Base-by-base conservation (phyloP, 2,329 filamentous ascomycete genomes). In the Ophiobolus disseminans region DNA sequence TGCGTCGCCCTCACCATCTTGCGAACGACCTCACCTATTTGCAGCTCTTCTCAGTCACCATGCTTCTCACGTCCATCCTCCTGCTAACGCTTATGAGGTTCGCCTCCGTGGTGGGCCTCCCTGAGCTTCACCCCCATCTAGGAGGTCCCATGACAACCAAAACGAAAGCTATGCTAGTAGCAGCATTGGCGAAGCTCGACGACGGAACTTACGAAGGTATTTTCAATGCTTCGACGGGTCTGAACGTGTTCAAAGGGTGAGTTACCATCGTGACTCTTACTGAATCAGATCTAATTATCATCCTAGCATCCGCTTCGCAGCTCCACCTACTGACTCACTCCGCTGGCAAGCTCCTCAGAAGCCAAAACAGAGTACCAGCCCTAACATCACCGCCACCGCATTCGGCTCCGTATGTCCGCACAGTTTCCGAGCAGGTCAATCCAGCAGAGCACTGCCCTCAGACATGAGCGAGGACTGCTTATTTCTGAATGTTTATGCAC, bases 401-500 rank as follows among this genome's bases (percentile, higher is more conserved):
- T 49, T 48, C 36, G 45, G 50, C 16, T 13, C 53, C 10, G n/a
- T 32, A 25, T 57, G 53, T 17, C 40, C 31, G 17, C 53, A 57
- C 30, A 34, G 7, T 21, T 20, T 19, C 25, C 6, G 35, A 23
- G 32, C 21, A 5, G 40, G 20, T 26, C 10, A n/a, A 4, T 36
- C 28, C 17, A 30, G 25, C 2, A 7, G n/a, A 5, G 7, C 13
- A 2, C 21, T 25, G 2, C 32, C 40, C 10, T 36, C 50, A 19
- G 42, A 42, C 23, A 41, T 40, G 20, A 36, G 23, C 22, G 66
- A 75, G 49, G 71, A 74, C 40, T 75, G 71, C 46, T 53, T 75
- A 6, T 75, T 72, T 32, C 50, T 73, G 14, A 72, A 66, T 44
- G 62, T 75, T 0, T 73, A 68, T 50, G 61, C 65, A 1, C 68